These are phyloP conservation scores for Pythium biforme DNA, from an alignment of 352 stramenopile genomes.

Conservation along the genomic window DNA sequence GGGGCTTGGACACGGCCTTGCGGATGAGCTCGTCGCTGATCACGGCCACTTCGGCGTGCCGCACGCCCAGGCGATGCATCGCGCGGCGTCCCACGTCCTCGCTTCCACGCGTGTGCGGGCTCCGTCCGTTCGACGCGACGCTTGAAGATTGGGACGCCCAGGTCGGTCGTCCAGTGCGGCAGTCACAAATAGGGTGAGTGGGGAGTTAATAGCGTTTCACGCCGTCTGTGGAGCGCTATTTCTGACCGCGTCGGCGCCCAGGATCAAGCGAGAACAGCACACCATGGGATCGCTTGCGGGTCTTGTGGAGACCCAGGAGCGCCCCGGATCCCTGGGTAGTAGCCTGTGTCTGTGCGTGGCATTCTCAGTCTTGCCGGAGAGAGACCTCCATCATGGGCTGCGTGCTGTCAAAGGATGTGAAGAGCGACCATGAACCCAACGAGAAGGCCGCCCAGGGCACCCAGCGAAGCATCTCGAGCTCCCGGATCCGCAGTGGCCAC, in stretches of 20 bases:
- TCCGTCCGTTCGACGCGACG: background rate
- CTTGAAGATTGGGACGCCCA: too few relatives aligned
- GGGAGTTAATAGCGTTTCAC: background rate
- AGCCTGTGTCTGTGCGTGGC: background rate
- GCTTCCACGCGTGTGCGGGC: background rate
- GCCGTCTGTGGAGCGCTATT: background rate
- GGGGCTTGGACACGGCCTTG: conserved; percentile 39
- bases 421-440: background rate
- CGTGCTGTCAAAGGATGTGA: conserved; percentile 11
- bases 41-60: conserved; percentile 72
- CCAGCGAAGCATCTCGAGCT: background rate
- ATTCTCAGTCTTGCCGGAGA: too few relatives aligned
- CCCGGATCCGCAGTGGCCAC: conserved; percentile 3
- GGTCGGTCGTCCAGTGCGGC: too few relatives aligned
- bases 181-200: background rate
- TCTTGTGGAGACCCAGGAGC: background rate
- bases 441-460: background rate
- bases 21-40: conserved; percentile 82
- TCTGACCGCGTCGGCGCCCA: too few relatives aligned
- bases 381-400: conserved; percentile 20
- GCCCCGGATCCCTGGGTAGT: too few relatives aligned
- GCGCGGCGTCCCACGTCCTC: too few relatives aligned
- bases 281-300: too few relatives aligned
- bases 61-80: conserved; percentile 77
- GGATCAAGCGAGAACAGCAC: too few relatives aligned